These are phyloP conservation scores for Leccinum insolens DNA, from an alignment of 1,284 basidiomycete species.

Conservation along the genomic window DNA sequence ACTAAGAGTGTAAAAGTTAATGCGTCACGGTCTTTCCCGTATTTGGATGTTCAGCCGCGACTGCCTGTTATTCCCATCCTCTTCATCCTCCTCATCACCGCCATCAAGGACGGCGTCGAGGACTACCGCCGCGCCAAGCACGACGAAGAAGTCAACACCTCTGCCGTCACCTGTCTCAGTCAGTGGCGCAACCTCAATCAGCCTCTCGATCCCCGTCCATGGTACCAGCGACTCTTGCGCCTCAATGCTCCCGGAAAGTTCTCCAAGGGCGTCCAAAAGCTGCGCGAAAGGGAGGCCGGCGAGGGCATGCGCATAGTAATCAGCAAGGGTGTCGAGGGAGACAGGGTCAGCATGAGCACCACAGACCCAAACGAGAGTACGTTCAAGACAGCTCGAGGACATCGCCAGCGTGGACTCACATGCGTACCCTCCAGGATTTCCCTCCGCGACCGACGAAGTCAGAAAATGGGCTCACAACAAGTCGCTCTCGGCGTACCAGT, in stretches of 20 bases:
- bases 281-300: conserved; percentile 82
- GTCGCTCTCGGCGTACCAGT: conserved; percentile 52
- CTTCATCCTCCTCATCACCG: conserved; percentile 88
- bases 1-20: conserved; percentile 5
- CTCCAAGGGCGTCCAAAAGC: conserved; percentile 83
- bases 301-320: conserved; percentile 67
- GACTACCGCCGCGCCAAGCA: conserved; percentile 87
- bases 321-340: conserved; percentile 49
- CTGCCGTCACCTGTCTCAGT: conserved; percentile 83
- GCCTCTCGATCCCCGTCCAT: conserved; percentile 75
- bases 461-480: conserved; percentile 22
- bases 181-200: conserved; percentile 92
- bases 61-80: conserved; percentile 85
- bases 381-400: conserved; percentile 59
- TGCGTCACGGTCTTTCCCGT: conserved; percentile 73
- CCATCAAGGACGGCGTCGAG: conserved; percentile 93
- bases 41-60: conserved; percentile 86
- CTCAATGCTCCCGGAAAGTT: conserved; percentile 73
- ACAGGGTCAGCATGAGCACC: conserved; percentile 42
- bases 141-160: conserved; percentile 93
- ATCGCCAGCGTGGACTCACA: conserved; percentile 56
- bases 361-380: conserved; percentile 44
- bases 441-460: conserved; percentile 17
- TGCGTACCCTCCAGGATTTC: conserved; percentile 57
- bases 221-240: conserved; percentile 73